These are phyloP conservation scores for Termitomyces sp. DNA, from an alignment of 768 basidiomycete genomes.

Conservation along the genomic window DNA sequence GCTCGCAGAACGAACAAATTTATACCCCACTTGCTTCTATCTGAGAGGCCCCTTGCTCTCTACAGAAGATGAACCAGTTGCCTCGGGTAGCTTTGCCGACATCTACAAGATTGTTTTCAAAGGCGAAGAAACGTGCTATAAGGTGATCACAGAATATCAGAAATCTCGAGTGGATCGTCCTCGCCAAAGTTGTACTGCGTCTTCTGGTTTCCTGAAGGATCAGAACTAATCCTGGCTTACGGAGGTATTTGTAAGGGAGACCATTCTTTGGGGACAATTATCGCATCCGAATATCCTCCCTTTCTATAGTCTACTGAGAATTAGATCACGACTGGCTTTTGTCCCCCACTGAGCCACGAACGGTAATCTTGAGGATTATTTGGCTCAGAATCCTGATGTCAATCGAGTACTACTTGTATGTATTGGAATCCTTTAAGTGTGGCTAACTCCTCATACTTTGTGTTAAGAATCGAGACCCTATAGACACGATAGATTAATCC, in stretches of 20 bases:
- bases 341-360: slow-evolving; percentile 30
- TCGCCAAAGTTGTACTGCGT: neutral
- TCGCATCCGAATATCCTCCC: slow-evolving; percentile 20
- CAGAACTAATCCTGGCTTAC: neutral
- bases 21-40: slow-evolving; percentile 1
- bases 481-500: too few species aligned
- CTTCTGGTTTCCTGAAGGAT: neutral
- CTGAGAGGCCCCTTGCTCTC: neutral
- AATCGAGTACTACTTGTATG: neutral
- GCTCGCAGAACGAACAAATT: neutral
- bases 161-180: neutral
- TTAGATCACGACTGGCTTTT: slow-evolving; percentile 19
- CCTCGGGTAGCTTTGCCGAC: neutral
- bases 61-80: neutral
- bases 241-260: slow-evolving; percentile 10
- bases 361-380: slow-evolving; percentile 22
- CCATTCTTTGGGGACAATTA: neutral
- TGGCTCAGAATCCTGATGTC: slow-evolving; percentile 6
- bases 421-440: too few species aligned
- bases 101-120: neutral
- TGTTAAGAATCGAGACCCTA: too few species aligned
- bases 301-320: slow-evolving; percentile 23
- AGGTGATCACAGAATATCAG: neutral
- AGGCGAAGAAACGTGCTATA: neutral
- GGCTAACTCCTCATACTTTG: too few species aligned